Evolutionary conservation across 2,329 filamentous ascomycete genomes (phyloP), one percentile per base, ranked within the genome.

Genomic region (Colletotrichum orbiculare): DNA sequence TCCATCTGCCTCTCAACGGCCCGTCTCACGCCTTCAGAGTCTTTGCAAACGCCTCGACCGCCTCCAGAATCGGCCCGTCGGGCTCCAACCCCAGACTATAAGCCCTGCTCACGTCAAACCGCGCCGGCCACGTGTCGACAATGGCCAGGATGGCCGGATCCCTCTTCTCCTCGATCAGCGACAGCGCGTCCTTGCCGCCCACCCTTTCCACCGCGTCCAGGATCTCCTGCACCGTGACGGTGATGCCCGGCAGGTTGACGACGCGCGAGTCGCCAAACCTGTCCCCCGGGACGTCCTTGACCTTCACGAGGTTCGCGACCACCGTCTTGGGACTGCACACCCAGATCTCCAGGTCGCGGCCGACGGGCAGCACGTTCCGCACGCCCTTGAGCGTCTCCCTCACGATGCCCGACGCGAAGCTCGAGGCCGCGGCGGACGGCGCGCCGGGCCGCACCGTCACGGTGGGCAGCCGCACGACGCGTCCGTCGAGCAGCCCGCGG

Each of bases 331-430:
- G 82, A 35, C 81, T 83, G 70, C 81, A 83, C 2, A 84, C 73
- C 81, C 82, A 83, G n/a, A 81, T 78, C 41, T 78, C 76, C 58
- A 83, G 79, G 3, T 74, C 73, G 2, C 80, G 74, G 35, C 80
- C 73, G 17, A 82, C 77, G 33, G 83, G 78, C 4, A 84, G 76
- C 4, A 82, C 71, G 33, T 78, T 80, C 41, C 77, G 73, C 62
- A 80, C 73, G 11, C 83, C 82, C 52, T 83, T 79, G 9, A 88
- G 73, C 0, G 86, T 85, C 73, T 90, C 88, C 2, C 88, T 79
- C 41, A 90, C 85, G 69, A 90, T 89, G 1, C 87, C 87, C 3
- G 81, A 86, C 0, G 87, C 80, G 69, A 89, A 90, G 1, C 83
- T 86, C 2, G 83, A 86, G 2, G 87, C 87, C 0, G 87, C 87